Evolutionary conservation across 106 monocot species (phyloP).

Genomic region (Allium sativum): DNA sequence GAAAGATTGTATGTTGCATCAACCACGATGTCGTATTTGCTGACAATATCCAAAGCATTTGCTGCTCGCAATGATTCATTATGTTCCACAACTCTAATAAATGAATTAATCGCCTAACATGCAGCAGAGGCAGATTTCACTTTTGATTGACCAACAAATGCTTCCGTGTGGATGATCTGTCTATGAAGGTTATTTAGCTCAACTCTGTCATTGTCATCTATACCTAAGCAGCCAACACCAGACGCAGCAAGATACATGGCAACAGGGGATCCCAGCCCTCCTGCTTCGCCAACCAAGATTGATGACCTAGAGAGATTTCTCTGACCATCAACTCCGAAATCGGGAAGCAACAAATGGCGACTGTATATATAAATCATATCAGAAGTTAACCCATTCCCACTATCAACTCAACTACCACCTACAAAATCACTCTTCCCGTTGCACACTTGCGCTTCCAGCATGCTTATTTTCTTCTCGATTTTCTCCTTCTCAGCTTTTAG

Average conservation of each 20-base stretch:
- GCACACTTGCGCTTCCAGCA: constrained; percentile 38
- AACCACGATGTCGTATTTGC: constrained; percentile 88
- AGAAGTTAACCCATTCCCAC: constrained; percentile 32
- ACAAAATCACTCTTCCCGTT: background rate
- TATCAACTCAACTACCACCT: background rate
- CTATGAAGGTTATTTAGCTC: constrained; percentile 17
- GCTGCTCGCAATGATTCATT: no score
- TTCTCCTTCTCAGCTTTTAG: constrained; percentile 42
- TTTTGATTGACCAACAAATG: no score
- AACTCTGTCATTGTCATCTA: constrained; percentile 10
- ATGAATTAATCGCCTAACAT: no score
- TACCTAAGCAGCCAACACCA: constrained; percentile 61
- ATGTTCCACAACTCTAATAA: no score
- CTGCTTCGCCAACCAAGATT: constrained; percentile 87
- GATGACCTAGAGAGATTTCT: constrained; percentile 61
- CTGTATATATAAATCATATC: constrained; percentile 86
- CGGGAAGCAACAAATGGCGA: constrained; percentile 79
- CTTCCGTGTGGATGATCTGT: no score
- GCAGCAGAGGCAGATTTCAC: no score
- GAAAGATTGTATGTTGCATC: constrained; percentile 47
- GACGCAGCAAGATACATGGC: constrained; percentile 85
- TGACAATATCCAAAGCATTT: constrained; percentile 14
- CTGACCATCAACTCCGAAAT: constrained; percentile 87
- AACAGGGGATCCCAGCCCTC: constrained; percentile 87
- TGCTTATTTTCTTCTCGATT: constrained; percentile 51